Base-by-base conservation (phyloP, 371 early-diverging fungal species). In the Batkoa obscura region DNA sequence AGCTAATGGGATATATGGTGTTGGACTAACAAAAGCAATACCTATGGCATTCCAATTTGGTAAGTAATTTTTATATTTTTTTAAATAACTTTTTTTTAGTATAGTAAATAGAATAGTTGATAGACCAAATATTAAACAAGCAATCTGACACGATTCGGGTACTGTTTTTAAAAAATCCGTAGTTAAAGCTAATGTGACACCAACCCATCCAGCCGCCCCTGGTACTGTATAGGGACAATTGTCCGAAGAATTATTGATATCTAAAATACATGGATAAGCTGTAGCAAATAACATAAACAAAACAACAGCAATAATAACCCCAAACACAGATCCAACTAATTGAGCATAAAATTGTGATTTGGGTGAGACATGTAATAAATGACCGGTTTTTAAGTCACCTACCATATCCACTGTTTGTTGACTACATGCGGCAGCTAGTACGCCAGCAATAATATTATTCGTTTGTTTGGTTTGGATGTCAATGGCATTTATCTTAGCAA, bases 31-130 rank as follows among this genome's bases (percentile, higher is more conserved):
- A 64, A 83, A 71, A 46, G 79, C 78, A 53, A 85, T 69, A 60
- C 86, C 86, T 23, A 83, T 63, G 41, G 86, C 80, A 58, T 71
- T 72, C 56, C 75, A 47, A 59, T 80, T 83, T 56, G 80, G 73
- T 64, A 76, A 64, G 60, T 64, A 75, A 38, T 64, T 64, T 43
- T 72, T 72, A 56, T 69, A 74, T 59, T 70, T 67, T 50, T 69
- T 43, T 35, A 80, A 78, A n/a, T 79, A 52, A 12, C 69, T 46
- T 67, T 73, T 68, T 60, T 70, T 63, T 55, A 76, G 61, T 55
- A 63, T 65, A 58, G 68, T 72, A 57, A 66, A 70, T 37, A 74
- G 61, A 52, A 62, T 60, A 39, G 81, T 72, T 32, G 73, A 61
- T 53, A 78, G 70, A 47, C 72, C 69, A 31, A 67, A 66, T 3